Evolutionary conservation across 1,139 yeast genomes (phyloP).

Genomic region (Magnusiomyces ingens): DNA sequence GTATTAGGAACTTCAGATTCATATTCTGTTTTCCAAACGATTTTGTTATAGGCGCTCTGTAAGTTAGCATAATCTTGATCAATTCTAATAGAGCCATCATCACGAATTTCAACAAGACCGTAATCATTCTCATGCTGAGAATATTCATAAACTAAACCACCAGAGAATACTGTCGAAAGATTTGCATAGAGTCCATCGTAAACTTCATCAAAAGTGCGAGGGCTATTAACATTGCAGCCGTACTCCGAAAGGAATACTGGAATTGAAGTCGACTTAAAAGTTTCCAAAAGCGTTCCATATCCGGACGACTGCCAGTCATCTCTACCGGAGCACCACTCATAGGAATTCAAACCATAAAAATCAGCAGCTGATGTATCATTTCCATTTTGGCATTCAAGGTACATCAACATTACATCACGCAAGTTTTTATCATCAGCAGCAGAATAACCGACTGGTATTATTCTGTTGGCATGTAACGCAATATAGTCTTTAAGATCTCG

Average conservation of each 20-base stretch:
- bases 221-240: constrained; percentile 83
- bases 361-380: constrained; percentile 63
- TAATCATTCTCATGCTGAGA: constrained; percentile 84
- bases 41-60: constrained; percentile 21
- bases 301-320: constrained; percentile 55
- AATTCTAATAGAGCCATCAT: constrained; percentile 45
- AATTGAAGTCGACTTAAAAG: constrained; percentile 52
- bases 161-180: constrained; percentile 58
- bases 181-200: constrained; percentile 37
- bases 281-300: constrained; percentile 53
- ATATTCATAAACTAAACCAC: constrained; percentile 89
- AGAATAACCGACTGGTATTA: constrained; percentile 87
- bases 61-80: constrained; percentile 31
- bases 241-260: constrained; percentile 90
- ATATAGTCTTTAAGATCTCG: constrained; percentile 77
- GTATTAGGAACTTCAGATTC: constrained; percentile 15
- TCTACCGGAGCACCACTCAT: constrained; percentile 88
- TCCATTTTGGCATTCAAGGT: constrained; percentile 58
- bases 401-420: constrained; percentile 69
- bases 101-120: constrained; percentile 66
- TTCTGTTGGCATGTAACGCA: constrained; percentile 48
- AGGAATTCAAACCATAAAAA: constrained; percentile 91
- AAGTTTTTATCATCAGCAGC: constrained; percentile 87
- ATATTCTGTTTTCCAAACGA: constrained; percentile 14
- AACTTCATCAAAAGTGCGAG: constrained; percentile 78